These are phyloP conservation scores for Astrothelium macrocarpum DNA, from an alignment of 495 filamentous ascomycete genomes.

Conservation along the genomic window DNA sequence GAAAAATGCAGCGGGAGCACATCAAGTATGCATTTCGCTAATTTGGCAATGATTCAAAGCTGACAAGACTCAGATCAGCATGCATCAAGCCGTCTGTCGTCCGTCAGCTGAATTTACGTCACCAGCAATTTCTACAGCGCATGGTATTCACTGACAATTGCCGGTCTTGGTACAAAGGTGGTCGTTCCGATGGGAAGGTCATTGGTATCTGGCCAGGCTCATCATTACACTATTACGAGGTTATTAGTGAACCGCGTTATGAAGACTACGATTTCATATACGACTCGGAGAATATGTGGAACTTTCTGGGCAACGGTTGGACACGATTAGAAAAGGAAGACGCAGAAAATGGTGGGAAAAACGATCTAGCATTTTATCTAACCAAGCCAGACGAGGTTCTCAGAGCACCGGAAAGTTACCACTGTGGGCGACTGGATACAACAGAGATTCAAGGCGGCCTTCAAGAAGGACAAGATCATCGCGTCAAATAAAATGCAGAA, in stretches of 20 bases:
- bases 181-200: slow-evolving; percentile 20
- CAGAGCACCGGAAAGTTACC: background rate
- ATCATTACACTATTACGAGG: slow-evolving; percentile 40
- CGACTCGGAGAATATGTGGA: slow-evolving; percentile 1
- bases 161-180: slow-evolving; percentile 46
- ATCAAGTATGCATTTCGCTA: slow-evolving; percentile 24
- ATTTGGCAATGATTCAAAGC: background rate
- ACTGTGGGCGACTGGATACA: background rate
- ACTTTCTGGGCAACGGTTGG: background rate
- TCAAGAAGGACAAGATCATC: background rate
- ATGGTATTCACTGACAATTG: slow-evolving; percentile 42
- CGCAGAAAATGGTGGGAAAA: background rate
- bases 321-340: background rate
- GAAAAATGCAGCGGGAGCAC: slow-evolving; percentile 41
- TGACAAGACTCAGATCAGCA: slow-evolving; percentile 20
- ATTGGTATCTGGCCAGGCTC: slow-evolving; percentile 33
- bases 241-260: slow-evolving; percentile 18
- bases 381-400: slow-evolving; percentile 1
- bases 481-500: background rate
- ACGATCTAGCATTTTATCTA: background rate
- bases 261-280: slow-evolving; percentile 21
- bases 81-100: slow-evolving; percentile 35
- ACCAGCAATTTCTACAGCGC: slow-evolving; percentile 39
- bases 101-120: slow-evolving; percentile 37
- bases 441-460: background rate